Evolutionary conservation across 2,329 filamentous ascomycete genomes (phyloP), one percentile per base, ranked within the genome.

Genomic region (Rutstroemia sp.): DNA sequence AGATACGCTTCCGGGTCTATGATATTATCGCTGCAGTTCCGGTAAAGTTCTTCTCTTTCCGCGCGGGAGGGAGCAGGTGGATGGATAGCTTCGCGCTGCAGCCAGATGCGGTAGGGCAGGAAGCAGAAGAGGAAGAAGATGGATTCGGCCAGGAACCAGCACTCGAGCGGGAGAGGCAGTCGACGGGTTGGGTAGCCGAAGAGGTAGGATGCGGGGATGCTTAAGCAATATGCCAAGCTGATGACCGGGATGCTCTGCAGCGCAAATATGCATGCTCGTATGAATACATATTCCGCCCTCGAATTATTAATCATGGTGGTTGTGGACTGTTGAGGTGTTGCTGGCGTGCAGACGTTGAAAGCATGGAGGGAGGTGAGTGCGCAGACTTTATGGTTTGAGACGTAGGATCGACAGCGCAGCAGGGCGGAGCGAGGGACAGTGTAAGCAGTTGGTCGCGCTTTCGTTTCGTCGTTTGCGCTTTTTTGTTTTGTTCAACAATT

Each of bases 111-210:
- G 60, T 76, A 77, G 45, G 78, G 80, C 14, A 81, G 67, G 65
- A 77, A 83, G 62, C 80, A 70, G 49, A 75, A 63, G 19, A 81
- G 58, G 67, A 77, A 83, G 69, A 85, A 84, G 0, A 73, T 64
- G 0, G 76, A 69, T 68, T 86, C 82, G n/a, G 76, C 68, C 23
- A 72, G 61, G 48, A 75, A 71, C 69, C 76, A 78, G 3, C 69
- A 62, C 56, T 79, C 57, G 21, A 70, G 60, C n/a, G 61, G 16
- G 34, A 68, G 59, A 16, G 65, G 62, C n/a, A 67, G 46, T 48
- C 65, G 63, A 48, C 59, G 68, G 59, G 37, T 68, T 64, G 58
- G 63, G 61, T 60, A 69, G n/a, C 58, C 59, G 8, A 65, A 58
- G 52, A 62, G 61, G 58, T 66, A 72, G 19, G 71, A 67, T 52